Conservation (phyloP, 495 filamentous ascomycete species). For the Trichoderma virens region DNA sequence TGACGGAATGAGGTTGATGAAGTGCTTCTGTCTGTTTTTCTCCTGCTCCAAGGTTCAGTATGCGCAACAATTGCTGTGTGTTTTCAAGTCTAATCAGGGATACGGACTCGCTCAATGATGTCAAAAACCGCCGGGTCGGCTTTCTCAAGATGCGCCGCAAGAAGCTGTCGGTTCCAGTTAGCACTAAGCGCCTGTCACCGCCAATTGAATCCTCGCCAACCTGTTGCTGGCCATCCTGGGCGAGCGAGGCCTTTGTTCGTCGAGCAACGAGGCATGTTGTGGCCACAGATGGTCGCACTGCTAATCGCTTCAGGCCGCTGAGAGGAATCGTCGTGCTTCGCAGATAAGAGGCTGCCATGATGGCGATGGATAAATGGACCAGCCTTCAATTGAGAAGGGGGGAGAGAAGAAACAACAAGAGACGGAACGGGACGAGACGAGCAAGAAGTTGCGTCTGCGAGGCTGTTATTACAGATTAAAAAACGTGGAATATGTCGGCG, state of each 20-base stretch:
- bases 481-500: not conserved
- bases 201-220: constrained; percentile 25
- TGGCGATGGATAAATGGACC: not conserved
- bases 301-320: not conserved
- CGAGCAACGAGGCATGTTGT: not conserved
- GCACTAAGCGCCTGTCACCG: constrained; percentile 13
- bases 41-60: constrained; percentile 47
- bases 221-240: constrained; percentile 57
- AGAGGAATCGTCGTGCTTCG: not conserved
- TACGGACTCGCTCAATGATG: constrained; percentile 78
- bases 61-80: not conserved
- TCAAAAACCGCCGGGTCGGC: constrained; percentile 80
- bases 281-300: constrained; percentile 21
- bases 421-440: not conserved
- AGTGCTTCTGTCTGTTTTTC: constrained; percentile 90
- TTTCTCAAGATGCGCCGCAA: constrained; percentile 68
- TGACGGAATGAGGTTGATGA: constrained; percentile 97
- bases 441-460: not conserved
- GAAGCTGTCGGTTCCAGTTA: constrained; percentile 49
- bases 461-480: not conserved
- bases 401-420: not conserved
- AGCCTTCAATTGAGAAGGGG: not conserved
- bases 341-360: not conserved
- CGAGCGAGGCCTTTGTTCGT: constrained; percentile 25
- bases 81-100: not conserved